Conservation (phyloP, 164 flowering plant genomes). For the Aristolochia contorta region DNA sequence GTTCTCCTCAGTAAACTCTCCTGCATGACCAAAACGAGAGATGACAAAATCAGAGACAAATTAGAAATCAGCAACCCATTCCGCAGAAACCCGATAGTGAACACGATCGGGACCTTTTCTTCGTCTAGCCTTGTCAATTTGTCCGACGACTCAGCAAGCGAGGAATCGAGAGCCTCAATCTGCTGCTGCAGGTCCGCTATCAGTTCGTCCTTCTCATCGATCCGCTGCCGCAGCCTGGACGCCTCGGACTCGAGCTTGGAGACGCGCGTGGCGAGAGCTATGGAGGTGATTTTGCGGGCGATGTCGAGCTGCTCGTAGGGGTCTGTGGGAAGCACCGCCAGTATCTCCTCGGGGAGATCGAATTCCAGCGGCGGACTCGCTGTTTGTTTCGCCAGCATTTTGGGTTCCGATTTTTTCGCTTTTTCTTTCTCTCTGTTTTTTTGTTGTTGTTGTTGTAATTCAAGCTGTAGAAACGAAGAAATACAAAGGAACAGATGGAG, state of each 20-base stretch:
- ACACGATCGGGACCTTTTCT: constrained; percentile 33
- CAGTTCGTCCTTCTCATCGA: constrained; percentile 47
- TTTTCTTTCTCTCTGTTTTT: too few relatives aligned
- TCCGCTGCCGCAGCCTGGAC: constrained; percentile 29
- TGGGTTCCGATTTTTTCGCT: too few relatives aligned
- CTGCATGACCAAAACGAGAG: constrained; percentile 21
- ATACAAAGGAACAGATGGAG: too few relatives aligned
- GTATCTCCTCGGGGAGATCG: constrained; percentile 66
- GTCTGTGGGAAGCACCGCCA: constrained; percentile 62
- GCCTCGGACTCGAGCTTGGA: constrained; percentile 65
- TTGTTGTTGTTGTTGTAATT: too few relatives aligned
- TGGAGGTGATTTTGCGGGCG: constrained; percentile 93
- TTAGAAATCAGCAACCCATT: not conserved
- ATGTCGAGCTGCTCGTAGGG: constrained; percentile 91
- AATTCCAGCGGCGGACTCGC: constrained; percentile 19
- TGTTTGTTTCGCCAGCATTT: too few relatives aligned
- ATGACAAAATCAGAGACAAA: not conserved
- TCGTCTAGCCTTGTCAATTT: constrained; percentile 40
- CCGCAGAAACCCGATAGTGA: not conserved
- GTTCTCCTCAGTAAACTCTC: constrained; percentile 69
- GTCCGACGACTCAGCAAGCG: constrained; percentile 47
- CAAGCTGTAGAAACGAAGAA: too few relatives aligned
- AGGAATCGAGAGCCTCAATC: constrained; percentile 53
- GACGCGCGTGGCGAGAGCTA: constrained; percentile 85
- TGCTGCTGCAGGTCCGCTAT: constrained; percentile 53